Evolutionary conservation across 2,329 filamentous ascomycete species (phyloP).

Genomic region (Talaromyces sp.): DNA sequence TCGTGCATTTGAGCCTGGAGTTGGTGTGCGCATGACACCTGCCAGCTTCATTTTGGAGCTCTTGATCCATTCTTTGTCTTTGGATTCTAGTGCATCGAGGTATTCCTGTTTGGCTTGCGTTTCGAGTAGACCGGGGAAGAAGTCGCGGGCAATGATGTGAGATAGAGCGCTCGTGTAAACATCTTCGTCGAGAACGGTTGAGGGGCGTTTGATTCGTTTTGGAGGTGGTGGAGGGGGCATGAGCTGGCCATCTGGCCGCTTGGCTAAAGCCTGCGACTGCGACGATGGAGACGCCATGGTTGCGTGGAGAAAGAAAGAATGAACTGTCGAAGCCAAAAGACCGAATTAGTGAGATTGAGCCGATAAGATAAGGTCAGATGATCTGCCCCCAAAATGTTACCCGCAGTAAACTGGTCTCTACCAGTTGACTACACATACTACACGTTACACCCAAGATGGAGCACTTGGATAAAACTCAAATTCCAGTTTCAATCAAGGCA

Average conservation of each 20-base stretch:
- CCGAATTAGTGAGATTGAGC: conserved; percentile 6
- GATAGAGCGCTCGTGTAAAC: conserved; percentile 88
- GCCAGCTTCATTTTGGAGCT: conserved; percentile 72
- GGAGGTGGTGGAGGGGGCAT: conserved; percentile 86
- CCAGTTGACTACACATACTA: no score
- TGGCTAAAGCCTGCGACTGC: conserved; percentile 38
- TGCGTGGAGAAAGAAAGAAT: background rate
- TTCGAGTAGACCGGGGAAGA: conserved; percentile 89
- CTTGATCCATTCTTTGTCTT: conserved; percentile 81
- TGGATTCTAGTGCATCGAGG: conserved; percentile 84
- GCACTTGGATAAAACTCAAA: no score
- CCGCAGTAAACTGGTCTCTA: no score
- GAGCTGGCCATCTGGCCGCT: conserved; percentile 56
- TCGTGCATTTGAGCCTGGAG: conserved; percentile 57
- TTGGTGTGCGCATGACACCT: conserved; percentile 79
- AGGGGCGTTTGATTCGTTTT: conserved; percentile 90
- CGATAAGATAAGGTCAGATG: conserved; percentile 23
- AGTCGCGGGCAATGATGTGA: conserved; percentile 93
- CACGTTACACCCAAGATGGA: no score
- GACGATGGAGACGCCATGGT: conserved; percentile 31
- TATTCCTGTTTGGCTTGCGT: conserved; percentile 89
- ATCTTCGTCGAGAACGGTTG: conserved; percentile 88
- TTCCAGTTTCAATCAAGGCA: no score
- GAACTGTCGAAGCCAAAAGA: background rate
- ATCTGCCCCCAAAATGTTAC: background rate